Evolutionary conservation across 495 filamentous ascomycete species (phyloP), one percentile per base, ranked within the genome.

Genomic region (Lepraria neglecta): DNA sequence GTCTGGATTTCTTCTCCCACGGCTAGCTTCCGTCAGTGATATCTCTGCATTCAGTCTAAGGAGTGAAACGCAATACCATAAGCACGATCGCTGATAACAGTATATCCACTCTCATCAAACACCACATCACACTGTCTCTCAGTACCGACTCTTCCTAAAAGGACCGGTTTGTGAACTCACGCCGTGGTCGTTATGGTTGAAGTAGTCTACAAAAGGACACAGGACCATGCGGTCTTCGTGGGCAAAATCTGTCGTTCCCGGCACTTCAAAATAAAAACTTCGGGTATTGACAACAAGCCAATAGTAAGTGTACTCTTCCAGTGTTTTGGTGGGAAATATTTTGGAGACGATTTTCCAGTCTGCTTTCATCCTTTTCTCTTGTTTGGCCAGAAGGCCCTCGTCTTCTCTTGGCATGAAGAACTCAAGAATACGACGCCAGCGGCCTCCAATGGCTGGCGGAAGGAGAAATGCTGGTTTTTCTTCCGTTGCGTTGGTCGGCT

Each of bases 261-360:
- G 73, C 21, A 74, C 76, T n/a, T 82, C 74, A 74, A 82, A 88
- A 69, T 87, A 92, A 69, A 96, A 91, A 35, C 85, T 87, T 55
- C 91, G 81, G 3, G 90, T 91, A 67, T 95, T 95, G 50, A 92
- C 84, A 57, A 90, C 81, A 15, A 87, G 77, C 91, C 91, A 96
- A 63, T 83, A 74, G 71, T 92, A 87, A 4, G 77, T 75, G 70
- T 86, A 92, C 9, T 70, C 67, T 1, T 78, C 73, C 65, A 79
- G 78, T 11, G 77, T 67, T 2, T 84, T 73, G 15, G 75, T 65
- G 2, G 81, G 81, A 56, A 84, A 85, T 1, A 81, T 77, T 24
- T 72, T 60, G 14, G 72, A 68, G 2, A 87, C 81, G 33, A 71
- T 71, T 0, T 73, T 66, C 80, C 84, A 89, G 63, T 91, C 88